Base-by-base conservation (phyloP, 2,329 filamentous ascomycete genomes). In the Chalaropsis thielavioides region DNA sequence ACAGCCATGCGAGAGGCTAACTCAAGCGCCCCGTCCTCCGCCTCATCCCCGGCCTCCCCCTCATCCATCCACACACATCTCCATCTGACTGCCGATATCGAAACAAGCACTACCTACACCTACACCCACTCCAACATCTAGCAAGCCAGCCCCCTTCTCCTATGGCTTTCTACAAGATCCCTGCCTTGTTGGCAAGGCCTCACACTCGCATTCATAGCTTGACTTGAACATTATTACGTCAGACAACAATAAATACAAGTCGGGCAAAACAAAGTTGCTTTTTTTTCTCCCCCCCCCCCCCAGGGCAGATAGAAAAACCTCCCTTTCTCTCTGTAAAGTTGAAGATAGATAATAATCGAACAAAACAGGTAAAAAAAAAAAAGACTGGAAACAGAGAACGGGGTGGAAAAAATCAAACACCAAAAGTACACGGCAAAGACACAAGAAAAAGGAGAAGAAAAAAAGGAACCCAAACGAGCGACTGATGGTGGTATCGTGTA, bases 231-330 rank as follows among this genome's bases (percentile, higher is more conserved):
- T 27, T 56, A 63, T 17, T 63, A 63, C 46, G 31, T 63, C 60
- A 46, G 15, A 44, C 27, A n/a, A 24, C 5, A 49, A 44, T 31
- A 49, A 35, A 27, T 62, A 13, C 6, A 19, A 31, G 24, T 13
- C 15, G 8, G 60, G n/a, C 54, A 35, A 58, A 49, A 58, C 3
- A 35, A 49, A 19, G 11, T 49, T 11, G 24, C 22, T n/a, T 49
- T 49, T 10, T 40, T 15, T 62, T 41, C 61, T 64, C 44, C 51
- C 40, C 6, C 31, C 61, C 61, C 44, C 51, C 40, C 6, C 31
- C 41, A 60, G 63, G 54, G 54, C 63, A 64, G 63, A 64, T 61
- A 38, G 40, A 64, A 64, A 64, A 22, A 64, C 49, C 63, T 64
- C 63, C 63, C 54, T 35, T 58, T 60, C 54, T 59, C 63, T 58